A percentile compares a stretch with the other conserved stretches of the same genome.
These are phyloP conservation scores for Hymenoscyphus scutula DNA, from an alignment of 2,329 filamentous ascomycete genomes.

Conservation along the genomic window DNA sequence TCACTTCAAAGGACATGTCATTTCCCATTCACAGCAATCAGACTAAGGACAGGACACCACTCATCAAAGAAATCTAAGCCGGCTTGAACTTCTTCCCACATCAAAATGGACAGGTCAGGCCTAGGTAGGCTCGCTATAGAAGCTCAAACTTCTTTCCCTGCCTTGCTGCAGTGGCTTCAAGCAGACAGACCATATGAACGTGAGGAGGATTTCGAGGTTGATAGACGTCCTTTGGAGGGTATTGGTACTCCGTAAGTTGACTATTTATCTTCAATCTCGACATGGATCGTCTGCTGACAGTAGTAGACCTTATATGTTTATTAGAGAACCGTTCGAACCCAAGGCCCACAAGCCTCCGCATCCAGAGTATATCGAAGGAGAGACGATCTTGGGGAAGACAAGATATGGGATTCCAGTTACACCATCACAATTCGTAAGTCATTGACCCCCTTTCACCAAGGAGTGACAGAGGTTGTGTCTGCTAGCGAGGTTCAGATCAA, in stretches of 20 bases:
- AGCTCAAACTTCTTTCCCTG: not conserved
- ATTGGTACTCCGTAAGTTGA: not conserved
- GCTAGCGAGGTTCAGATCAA: no score
- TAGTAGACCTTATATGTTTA: not conserved
- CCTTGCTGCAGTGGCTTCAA: not conserved
- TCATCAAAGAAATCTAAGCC: not conserved
- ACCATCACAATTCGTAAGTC: constrained; percentile 14
- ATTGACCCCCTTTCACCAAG: not conserved
- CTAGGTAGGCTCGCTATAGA: not conserved
- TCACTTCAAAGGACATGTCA: not conserved
- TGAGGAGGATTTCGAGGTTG: not conserved
- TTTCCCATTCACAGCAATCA: not conserved
- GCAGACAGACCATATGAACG: constrained; percentile 1
- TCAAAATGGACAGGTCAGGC: not conserved
- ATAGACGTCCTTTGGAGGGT: not conserved
- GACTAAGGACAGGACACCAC: not conserved
- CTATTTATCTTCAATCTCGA: not conserved
- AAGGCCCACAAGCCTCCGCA: constrained; percentile 13
- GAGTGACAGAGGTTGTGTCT: not conserved
- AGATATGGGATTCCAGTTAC: constrained; percentile 14
- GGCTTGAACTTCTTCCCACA: not conserved
- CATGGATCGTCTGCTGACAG: not conserved
- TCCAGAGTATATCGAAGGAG: constrained; percentile 4
- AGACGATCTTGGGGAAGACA: constrained; percentile 15
- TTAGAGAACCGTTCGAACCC: not conserved